Conservation (phyloP, 306 rosid genomes). For the Fagus sylvatica region DNA sequence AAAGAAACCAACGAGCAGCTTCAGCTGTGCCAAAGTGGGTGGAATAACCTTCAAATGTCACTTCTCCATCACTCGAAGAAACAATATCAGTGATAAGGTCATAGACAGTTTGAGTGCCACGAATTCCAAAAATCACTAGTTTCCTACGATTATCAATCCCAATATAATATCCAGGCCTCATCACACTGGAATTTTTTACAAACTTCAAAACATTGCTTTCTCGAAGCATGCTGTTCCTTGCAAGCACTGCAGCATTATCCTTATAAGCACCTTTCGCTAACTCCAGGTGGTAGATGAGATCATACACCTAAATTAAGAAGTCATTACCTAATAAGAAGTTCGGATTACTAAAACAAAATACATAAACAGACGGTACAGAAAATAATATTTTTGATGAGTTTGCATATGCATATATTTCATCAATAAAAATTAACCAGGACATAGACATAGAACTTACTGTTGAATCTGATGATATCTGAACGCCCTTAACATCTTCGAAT, state of each 20-base stretch:
- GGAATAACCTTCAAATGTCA: constrained; percentile 84
- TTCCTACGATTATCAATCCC: constrained; percentile 76
- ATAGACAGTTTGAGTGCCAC: constrained; percentile 89
- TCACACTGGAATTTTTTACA: constrained; percentile 67
- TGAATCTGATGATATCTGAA: constrained; percentile 67
- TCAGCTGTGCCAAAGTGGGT: constrained; percentile 91
- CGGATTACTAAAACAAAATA: constrained; percentile 12
- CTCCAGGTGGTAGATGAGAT: constrained; percentile 83
- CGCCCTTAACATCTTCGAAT: constrained; percentile 65
- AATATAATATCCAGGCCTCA: constrained; percentile 93
- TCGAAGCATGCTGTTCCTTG: constrained; percentile 84
- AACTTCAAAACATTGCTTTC: constrained; percentile 85
- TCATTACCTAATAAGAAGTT: constrained; percentile 30
- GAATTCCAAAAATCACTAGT: constrained; percentile 81
- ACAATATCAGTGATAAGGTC: constrained; percentile 89
- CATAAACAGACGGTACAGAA: constrained; percentile 10
- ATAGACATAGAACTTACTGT: constrained; percentile 50
- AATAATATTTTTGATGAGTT: constrained; percentile 7
- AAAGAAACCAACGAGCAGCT: constrained; percentile 95
- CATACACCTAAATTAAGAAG: constrained; percentile 69
- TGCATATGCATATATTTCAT: constrained; percentile 16
- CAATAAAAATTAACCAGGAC: neutral
- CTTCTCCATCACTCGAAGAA: constrained; percentile 67
- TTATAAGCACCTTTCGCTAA: constrained; percentile 81
- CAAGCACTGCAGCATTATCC: constrained; percentile 56